Base-by-base conservation (phyloP, 2,329 filamentous ascomycete species). In the Cryphonectria radicalis region DNA sequence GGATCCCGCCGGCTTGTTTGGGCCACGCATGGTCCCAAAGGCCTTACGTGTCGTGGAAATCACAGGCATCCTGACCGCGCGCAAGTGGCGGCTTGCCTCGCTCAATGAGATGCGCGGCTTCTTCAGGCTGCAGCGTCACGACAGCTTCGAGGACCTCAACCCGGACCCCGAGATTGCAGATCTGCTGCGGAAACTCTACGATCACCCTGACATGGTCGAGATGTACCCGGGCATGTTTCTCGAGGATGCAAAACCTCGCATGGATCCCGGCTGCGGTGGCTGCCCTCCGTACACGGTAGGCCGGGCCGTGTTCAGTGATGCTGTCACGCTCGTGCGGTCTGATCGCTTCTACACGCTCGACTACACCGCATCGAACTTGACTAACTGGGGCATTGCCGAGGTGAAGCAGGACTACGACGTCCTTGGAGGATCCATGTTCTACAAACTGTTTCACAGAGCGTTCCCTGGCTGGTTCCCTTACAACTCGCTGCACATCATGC, bases 171-270 rank as follows among this genome's bases (percentile, higher is more conserved):
- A 88, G n/a, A 86, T 91, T 42, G 84, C 85, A 1, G 81, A 85
- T 40, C 81, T 84, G 10, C 82, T 92, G 4, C 85, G 87, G 72
- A 83, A 87, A 74, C 80, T 92, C 17, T 92, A 92, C 78, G 84
- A 86, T 32, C 84, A 90, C 64, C 89, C 89, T 0, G 90, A 92
- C 74, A 87, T 87, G 77, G 88, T 93, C 17, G 91, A 93, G 76
- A 82, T 93, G 7, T 93, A 93, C 76, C 90, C 91, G 0, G 91
- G 91, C 13, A 80, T 93, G 1, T 86, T 92, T 73, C 82, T 87
- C n/a, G 89, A 91, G 76, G 84, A 88, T 67, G 81, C 82, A 42
- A 89, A 90, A 76, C 81, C 83, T 0, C 80, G 82, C 0, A 84
- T 85, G 70, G 79, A 82, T 60, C 83, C 88, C 0, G 87, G 88